phyloP scores from a whole-genome alignment of 148 eudicot genomes.

The Camellia granthamiana region DNA sequence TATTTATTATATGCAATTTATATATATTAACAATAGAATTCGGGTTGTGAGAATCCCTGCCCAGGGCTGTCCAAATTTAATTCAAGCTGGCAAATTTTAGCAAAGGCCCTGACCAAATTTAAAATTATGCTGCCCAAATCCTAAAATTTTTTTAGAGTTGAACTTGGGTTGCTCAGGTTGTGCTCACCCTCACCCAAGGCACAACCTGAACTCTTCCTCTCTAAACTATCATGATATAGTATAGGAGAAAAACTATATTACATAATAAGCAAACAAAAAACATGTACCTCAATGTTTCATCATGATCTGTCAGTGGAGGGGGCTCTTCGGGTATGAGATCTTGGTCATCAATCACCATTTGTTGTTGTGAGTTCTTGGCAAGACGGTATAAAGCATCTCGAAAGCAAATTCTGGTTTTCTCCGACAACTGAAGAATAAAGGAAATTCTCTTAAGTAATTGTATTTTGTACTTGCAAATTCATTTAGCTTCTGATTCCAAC shows the following conservation, averaged over 20 bases:
- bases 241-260: neutral
- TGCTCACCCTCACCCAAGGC: no score
- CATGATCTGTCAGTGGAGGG: constrained; percentile 22
- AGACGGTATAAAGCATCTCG: constrained; percentile 87
- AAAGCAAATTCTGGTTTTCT: constrained; percentile 63
- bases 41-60: no score
- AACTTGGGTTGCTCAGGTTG: no score
- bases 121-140: no score
- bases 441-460: constrained; percentile 2
- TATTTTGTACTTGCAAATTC: neutral
- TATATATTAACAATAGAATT: no score
- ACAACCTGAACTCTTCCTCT: neutral
- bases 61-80: no score
- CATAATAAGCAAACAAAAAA: neutral
- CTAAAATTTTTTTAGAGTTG: no score
- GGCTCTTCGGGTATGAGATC: constrained; percentile 26
- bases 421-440: constrained; percentile 41
- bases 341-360: constrained; percentile 16
- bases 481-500: neutral
- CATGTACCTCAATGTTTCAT: constrained; percentile 40
- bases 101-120: no score
- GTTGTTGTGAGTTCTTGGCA: constrained; percentile 57
- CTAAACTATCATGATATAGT: neutral
- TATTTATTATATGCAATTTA: no score
- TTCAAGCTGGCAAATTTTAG: no score